A percentile compares a stretch with the other conserved stretches of the same genome.
Conservation (phyloP, 2,329 filamentous ascomycete genomes). For the Monilinia fructicola region DNA sequence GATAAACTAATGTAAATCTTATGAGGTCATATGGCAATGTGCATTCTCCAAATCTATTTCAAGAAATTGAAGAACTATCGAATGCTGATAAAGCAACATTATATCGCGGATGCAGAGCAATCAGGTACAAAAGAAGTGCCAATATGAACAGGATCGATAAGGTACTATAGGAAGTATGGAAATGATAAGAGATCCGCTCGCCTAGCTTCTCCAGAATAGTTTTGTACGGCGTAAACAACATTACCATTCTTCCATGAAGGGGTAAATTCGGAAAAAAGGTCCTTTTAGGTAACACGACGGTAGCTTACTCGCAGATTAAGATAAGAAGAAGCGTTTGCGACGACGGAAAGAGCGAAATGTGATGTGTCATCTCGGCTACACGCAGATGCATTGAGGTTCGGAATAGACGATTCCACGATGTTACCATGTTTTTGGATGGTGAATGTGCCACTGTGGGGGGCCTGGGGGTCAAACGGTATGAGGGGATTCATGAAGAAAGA, state of each 20-base stretch:
- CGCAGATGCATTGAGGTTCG: slow-evolving; percentile 11
- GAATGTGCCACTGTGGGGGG: slow-evolving; percentile 12
- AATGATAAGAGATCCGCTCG: slow-evolving; percentile 1
- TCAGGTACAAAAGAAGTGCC: slow-evolving; percentile 12
- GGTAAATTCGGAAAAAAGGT: slow-evolving; percentile 13
- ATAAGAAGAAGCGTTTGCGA: slow-evolving; percentile 5
- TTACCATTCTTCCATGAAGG: not conserved
- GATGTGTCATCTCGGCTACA: slow-evolving; percentile 15
- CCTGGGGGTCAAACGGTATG: not conserved
- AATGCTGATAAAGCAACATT: slow-evolving; percentile 1
- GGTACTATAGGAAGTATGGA: not conserved
- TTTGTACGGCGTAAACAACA: not conserved
- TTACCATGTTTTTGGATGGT: not conserved
- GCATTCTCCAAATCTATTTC: not conserved
- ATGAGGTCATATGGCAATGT: not conserved
- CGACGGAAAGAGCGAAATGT: slow-evolving; percentile 4
- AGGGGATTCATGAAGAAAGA: not conserved
- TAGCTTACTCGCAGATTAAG: not conserved
- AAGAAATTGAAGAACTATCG: not conserved
- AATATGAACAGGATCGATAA: not conserved
- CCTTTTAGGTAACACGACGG: slow-evolving; percentile 15
- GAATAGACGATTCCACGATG: slow-evolving; percentile 12
- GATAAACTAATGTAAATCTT: not conserved
- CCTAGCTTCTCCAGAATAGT: not conserved
- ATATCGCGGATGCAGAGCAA: not conserved